These are phyloP conservation scores for Exserohilum turcica DNA, from an alignment of 2,329 filamentous ascomycete genomes.

Conservation along the genomic window DNA sequence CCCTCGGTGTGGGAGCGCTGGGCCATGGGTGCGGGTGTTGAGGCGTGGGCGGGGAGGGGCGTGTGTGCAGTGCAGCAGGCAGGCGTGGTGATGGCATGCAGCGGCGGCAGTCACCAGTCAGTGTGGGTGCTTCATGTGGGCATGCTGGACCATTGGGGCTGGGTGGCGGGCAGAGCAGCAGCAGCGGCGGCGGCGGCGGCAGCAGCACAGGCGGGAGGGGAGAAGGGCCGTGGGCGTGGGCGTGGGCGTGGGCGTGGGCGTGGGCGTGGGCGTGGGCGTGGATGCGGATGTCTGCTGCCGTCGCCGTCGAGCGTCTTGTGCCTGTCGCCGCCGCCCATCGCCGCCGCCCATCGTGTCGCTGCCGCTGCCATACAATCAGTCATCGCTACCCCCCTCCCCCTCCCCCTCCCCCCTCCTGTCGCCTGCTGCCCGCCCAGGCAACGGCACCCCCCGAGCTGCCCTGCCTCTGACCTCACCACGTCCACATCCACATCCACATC, in stretches of 20 bases:
- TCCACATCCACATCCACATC: no score
- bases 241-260: not conserved
- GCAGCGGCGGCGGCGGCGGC: conserved; percentile 4
- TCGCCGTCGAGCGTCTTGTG: no score
- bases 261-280: not conserved
- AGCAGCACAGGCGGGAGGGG: not conserved
- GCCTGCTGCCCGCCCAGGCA: no score
- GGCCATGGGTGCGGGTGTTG: conserved; percentile 32
- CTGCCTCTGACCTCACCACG: no score
- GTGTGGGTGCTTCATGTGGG: conserved; percentile 12
- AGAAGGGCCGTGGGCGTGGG: no score
- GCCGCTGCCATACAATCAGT: no score
- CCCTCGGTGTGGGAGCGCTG: conserved; percentile 49
- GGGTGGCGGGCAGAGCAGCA: conserved; percentile 15
- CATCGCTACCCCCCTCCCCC: no score
- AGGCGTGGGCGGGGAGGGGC: conserved; percentile 8
- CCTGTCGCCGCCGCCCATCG: no score
- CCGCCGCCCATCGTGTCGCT: no score
- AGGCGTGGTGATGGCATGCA: conserved; percentile 7
- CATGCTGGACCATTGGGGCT: conserved; percentile 12
- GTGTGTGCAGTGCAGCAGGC: conserved; percentile 5
- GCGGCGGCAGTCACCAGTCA: conserved; percentile 26
- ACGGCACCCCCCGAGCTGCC: no score
- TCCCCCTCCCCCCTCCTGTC: no score
- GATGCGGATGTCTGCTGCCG: no score